Conservation (phyloP, 345 rosid genomes). For the Diplotaxis tenuifolia region DNA sequence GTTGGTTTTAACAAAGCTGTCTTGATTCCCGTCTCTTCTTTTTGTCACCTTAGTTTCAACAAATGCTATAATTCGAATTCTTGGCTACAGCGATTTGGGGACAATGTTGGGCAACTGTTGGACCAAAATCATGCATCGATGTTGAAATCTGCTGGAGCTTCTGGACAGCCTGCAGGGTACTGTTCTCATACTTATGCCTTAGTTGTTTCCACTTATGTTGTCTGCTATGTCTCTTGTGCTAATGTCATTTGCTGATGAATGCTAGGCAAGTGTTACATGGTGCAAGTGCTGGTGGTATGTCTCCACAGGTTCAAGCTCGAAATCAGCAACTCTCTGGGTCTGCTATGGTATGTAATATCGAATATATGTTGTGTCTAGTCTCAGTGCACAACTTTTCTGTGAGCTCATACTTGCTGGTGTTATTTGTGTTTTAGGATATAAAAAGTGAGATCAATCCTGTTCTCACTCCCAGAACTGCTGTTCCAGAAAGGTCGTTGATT, state of each 20-base stretch:
- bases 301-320: conserved; percentile 86
- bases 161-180: conserved; percentile 91
- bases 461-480: conserved; percentile 78
- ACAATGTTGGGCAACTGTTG: conserved; percentile 82
- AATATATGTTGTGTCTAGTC: not conserved
- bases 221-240: conserved; percentile 9
- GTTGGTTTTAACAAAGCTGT: conserved; percentile 39
- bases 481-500: conserved; percentile 85
- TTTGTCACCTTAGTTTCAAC: conserved; percentile 1
- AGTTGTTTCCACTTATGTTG: conserved; percentile 5
- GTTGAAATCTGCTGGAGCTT: conserved; percentile 72
- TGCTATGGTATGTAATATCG: conserved; percentile 52
- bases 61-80: conserved; percentile 2
- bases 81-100: conserved; percentile 72
- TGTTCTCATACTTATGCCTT: conserved; percentile 37
- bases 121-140: conserved; percentile 86
- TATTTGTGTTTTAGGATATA: conserved; percentile 65
- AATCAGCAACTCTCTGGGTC: conserved; percentile 81
- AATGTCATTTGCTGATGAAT: conserved; percentile 25
- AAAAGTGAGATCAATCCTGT: conserved; percentile 87
- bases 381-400: not conserved
- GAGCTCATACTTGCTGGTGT: conserved; percentile 30
- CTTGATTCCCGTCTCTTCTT: not conserved
- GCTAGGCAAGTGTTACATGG: conserved; percentile 96
- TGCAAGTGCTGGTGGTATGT: conserved; percentile 74